Conservation (phyloP, 1,139 yeast genomes). For the Taiozyma onychis region DNA sequence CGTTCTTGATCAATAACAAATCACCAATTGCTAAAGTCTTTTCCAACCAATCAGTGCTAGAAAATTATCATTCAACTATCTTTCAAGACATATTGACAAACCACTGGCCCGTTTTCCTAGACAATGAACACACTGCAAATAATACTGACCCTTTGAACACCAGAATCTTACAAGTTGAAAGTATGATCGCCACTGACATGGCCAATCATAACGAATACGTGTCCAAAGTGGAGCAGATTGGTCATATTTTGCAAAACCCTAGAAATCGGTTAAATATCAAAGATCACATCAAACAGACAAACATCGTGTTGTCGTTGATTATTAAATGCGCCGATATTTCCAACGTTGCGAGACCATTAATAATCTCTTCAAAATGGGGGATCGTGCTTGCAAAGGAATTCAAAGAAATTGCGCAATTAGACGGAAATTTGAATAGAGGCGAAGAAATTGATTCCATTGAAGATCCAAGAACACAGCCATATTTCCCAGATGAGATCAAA, state of each 20-base stretch:
- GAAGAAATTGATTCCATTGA: conserved; percentile 14
- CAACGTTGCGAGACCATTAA: conserved; percentile 77
- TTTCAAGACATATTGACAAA: conserved; percentile 54
- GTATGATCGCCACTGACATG: conserved; percentile 90
- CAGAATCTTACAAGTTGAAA: conserved; percentile 33
- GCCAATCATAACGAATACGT: conserved; percentile 80
- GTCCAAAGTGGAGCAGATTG: conserved; percentile 32
- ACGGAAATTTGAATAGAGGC: conserved; percentile 31
- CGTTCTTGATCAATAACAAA: conserved; percentile 53
- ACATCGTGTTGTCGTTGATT: conserved; percentile 57
- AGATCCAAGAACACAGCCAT: conserved; percentile 14
- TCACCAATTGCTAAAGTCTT: conserved; percentile 64
- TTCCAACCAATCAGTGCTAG: conserved; percentile 67
- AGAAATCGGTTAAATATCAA: conserved; percentile 10
- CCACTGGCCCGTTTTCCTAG: conserved; percentile 55
- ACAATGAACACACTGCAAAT: conserved; percentile 14
- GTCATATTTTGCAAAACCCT: conserved; percentile 16
- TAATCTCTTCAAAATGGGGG: conserved; percentile 85
- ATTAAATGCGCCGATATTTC: conserved; percentile 94
- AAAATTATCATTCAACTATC: conserved; percentile 76
- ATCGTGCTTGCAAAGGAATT: conserved; percentile 71
- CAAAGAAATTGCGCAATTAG: conserved; percentile 57
- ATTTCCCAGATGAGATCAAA: conserved; percentile 26
- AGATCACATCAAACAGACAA: conserved; percentile 25
- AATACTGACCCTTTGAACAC: conserved; percentile 16